A percentile compares a stretch with the other conserved stretches of the same genome.
These are phyloP conservation scores for Catunica adiposa DNA, from an alignment of 2,329 filamentous ascomycete genomes.

Conservation along the genomic window DNA sequence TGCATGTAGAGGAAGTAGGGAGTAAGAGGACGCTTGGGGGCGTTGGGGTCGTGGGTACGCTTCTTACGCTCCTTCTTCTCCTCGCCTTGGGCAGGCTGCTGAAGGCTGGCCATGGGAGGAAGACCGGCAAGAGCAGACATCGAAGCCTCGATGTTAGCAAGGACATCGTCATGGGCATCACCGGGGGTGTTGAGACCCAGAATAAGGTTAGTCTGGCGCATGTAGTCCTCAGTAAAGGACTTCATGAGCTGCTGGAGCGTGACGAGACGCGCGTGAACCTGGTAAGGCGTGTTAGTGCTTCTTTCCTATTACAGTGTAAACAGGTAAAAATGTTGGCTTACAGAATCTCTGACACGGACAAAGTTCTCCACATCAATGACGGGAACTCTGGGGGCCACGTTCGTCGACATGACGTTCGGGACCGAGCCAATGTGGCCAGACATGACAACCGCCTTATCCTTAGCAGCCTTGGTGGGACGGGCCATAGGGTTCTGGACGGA, in stretches of 20 bases:
- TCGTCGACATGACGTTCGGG: slow-evolving; percentile 26
- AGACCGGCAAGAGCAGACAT: slow-evolving; percentile 32
- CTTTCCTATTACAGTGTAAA: background rate
- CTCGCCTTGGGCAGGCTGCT: slow-evolving; percentile 31
- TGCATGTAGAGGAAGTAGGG: slow-evolving; percentile 94
- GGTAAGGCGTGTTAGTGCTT: slow-evolving; percentile 16
- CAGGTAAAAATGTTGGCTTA: slow-evolving; percentile 31
- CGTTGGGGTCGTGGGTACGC: slow-evolving; percentile 74
- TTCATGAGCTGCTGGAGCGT: slow-evolving; percentile 67
- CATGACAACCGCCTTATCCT: slow-evolving; percentile 23
- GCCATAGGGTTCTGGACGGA: slow-evolving; percentile 23
- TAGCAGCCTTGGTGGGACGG: slow-evolving; percentile 28
- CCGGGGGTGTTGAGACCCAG: slow-evolving; percentile 45
- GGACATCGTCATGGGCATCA: slow-evolving; percentile 26
- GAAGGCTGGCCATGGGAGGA: slow-evolving; percentile 21
- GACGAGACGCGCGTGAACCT: slow-evolving; percentile 44
- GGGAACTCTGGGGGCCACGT: slow-evolving; percentile 2
- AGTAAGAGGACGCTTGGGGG: slow-evolving; percentile 83
- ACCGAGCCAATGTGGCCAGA: slow-evolving; percentile 13
- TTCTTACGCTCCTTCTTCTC: slow-evolving; percentile 85
- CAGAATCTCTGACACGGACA: slow-evolving; percentile 62
- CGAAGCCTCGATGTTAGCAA: slow-evolving; percentile 35
- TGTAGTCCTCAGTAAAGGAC: slow-evolving; percentile 66
- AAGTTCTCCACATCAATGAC: slow-evolving; percentile 59
- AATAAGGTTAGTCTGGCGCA: slow-evolving; percentile 74